phyloP scores from a whole-genome alignment of 164 flowering plant genomes.

The Nelumbo lutea region DNA sequence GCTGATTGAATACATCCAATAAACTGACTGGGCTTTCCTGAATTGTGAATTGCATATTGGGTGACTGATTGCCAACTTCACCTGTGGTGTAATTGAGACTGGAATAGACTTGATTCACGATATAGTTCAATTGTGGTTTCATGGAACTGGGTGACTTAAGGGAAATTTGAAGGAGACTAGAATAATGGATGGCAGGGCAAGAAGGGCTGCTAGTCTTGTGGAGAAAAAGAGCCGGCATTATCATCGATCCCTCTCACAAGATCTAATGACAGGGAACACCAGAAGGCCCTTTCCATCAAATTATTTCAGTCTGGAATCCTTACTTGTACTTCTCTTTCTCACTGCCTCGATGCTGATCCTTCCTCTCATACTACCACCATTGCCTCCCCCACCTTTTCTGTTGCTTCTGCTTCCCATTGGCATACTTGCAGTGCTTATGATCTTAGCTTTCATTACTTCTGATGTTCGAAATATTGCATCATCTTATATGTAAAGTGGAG shows the following conservation, averaged over 20 bases:
- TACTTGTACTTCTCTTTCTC: conserved; percentile 50
- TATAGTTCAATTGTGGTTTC: not conserved
- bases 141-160: not conserved
- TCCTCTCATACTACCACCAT: conserved; percentile 75
- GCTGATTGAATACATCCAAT: too few relatives aligned
- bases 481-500: conserved; percentile 36
- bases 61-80: not conserved
- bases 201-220: conserved; percentile 2
- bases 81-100: not conserved
- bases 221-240: conserved; percentile 17
- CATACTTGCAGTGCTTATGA: conserved; percentile 55
- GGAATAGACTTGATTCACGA: not conserved
- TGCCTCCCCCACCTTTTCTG: conserved; percentile 92
- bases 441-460: conserved; percentile 69
- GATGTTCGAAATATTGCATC: conserved; percentile 42
- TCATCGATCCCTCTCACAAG: conserved; percentile 21
- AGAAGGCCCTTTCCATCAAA: conserved; percentile 29
- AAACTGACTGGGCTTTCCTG: not conserved
- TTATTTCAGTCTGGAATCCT: conserved; percentile 60
- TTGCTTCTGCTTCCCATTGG: conserved; percentile 72
- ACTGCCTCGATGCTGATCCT: conserved; percentile 68
- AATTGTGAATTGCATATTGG: not conserved
- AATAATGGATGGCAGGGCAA: conserved; percentile 28
- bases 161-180: conserved; percentile 20
- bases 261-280: conserved; percentile 5